Conservation (phyloP, 2,329 filamentous ascomycete genomes). For the Aspergillus glaucus region DNA sequence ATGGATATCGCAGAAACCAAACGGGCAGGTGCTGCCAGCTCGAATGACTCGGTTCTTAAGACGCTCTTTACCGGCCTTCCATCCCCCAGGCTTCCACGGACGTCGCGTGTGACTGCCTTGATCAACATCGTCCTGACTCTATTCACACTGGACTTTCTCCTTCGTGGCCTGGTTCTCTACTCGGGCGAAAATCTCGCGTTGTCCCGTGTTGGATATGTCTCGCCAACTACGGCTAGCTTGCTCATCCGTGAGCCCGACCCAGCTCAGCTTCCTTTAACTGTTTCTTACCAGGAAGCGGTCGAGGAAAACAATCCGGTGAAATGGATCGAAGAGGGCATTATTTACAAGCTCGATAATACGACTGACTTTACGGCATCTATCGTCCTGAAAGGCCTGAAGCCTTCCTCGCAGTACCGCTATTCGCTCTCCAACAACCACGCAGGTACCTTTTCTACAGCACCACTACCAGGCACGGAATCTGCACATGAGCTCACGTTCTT, state of each 20-base stretch:
- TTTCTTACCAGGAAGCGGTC: slow-evolving; percentile 52
- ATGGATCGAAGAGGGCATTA: slow-evolving; percentile 61
- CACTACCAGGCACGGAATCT: slow-evolving; percentile 57
- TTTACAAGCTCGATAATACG: slow-evolving; percentile 61
- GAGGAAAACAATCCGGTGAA: slow-evolving; percentile 21
- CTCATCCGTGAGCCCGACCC: slow-evolving; percentile 78
- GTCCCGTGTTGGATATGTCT: slow-evolving; percentile 80
- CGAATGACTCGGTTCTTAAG: slow-evolving; percentile 40
- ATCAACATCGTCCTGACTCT: slow-evolving; percentile 66
- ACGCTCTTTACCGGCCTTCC: slow-evolving; percentile 72
- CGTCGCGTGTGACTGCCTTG: slow-evolving; percentile 61
- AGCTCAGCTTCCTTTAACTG: slow-evolving; percentile 64
- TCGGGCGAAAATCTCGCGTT: slow-evolving; percentile 73
- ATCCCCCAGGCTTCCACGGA: slow-evolving; percentile 59
- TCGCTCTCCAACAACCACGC: slow-evolving; percentile 78
- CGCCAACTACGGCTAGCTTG: slow-evolving; percentile 69
- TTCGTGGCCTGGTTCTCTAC: slow-evolving; percentile 64
- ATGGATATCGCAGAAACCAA: neutral
- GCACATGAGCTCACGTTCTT: slow-evolving; percentile 79
- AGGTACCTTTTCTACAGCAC: slow-evolving; percentile 74
- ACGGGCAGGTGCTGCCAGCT: neutral
- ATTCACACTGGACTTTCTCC: slow-evolving; percentile 71
- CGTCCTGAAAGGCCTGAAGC: slow-evolving; percentile 58
- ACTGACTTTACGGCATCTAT: slow-evolving; percentile 78
- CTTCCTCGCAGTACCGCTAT: slow-evolving; percentile 76